Conservation (phyloP, 371 early-diverging fungal genomes). For the Mortierella sp. region DNA sequence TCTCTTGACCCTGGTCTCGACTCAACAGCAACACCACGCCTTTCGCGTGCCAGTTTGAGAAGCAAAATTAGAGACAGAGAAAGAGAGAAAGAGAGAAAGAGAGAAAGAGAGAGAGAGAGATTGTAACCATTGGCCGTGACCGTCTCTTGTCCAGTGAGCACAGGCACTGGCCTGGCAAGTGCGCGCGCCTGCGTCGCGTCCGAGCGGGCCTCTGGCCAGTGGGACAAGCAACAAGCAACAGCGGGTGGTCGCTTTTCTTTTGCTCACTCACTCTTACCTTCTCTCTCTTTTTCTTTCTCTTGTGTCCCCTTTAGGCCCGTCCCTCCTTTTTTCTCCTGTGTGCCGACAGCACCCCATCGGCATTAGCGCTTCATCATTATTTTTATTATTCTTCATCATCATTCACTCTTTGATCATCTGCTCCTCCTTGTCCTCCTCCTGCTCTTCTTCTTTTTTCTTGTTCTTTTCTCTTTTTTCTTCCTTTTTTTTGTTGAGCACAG, state of each 20-base stretch:
- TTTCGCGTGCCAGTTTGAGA: not conserved
- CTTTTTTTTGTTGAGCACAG: not conserved
- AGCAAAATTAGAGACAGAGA: not conserved
- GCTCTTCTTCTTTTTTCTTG: not conserved
- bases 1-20: no score
- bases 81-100: not conserved
- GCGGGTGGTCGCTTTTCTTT: not conserved
- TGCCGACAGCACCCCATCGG: not conserved
- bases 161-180: not conserved
- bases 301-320: not conserved
- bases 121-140: not conserved
- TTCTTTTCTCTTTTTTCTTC: slow-evolving; percentile 9
- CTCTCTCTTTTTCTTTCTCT: not conserved
- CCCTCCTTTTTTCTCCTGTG: not conserved
- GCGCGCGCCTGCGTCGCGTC: not conserved
- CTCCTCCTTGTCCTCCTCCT: not conserved
- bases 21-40: no score
- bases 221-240: not conserved
- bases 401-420: not conserved
- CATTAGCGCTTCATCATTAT: not conserved
- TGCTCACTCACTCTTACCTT: not conserved
- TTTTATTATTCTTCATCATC: not conserved
- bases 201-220: not conserved
- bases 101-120: not conserved
- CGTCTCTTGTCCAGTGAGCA: not conserved